Base-by-base conservation (phyloP, 805 yeast genomes). In the Debaryomyces castellii region DNA sequence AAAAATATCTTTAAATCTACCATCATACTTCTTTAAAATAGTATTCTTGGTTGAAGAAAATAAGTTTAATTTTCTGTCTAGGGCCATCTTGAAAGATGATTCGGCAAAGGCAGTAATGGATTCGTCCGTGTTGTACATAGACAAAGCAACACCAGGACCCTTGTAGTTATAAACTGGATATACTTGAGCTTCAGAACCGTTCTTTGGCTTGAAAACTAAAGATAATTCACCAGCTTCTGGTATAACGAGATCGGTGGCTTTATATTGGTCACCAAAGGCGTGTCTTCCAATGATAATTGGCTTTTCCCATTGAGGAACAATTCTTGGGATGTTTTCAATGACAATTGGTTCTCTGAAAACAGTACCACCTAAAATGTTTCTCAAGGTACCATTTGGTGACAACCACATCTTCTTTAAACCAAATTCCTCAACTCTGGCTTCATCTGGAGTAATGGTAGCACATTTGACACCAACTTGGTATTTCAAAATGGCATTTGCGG, bases 371-470 rank as follows among this genome's bases (percentile, higher is more conserved):
- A 92, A 75, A 51, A 92, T 85, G 74, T 92, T 92, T 73, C 98
- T 85, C 66, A 92, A 88, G 41, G 98, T 92, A 49, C 98, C 98
- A 70, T 92, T 92, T 52, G 98, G 98, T 12, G 96, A 89, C 49
- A 86, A 78, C 97, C 97, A 92, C 98, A 92, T 92, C 68, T 90
- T 87, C 74, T 92, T 90, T 67, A 92, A 78, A 46, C 79, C 73
- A 69, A 89, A 92, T 69, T 92, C 98, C 67, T 87, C 75, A 43
- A 92, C 97, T 60, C 98, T 83, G 40, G 89, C 94, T 74, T 92
- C 98, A 64, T 89, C 96, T 6, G 98, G 97, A n/a, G 98, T 92
- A 66, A 92, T 92, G 43, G 98, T 92, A 47, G 98, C 98, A 74
- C 98, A 92, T 74, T 92, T 92, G 57, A 92, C 89, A 24, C 96